A percentile compares a stretch with the other conserved stretches of the same genome.
These are phyloP conservation scores for Candida tropicalis DNA, from an alignment of 1,139 yeast genomes.

Conservation along the genomic window DNA sequence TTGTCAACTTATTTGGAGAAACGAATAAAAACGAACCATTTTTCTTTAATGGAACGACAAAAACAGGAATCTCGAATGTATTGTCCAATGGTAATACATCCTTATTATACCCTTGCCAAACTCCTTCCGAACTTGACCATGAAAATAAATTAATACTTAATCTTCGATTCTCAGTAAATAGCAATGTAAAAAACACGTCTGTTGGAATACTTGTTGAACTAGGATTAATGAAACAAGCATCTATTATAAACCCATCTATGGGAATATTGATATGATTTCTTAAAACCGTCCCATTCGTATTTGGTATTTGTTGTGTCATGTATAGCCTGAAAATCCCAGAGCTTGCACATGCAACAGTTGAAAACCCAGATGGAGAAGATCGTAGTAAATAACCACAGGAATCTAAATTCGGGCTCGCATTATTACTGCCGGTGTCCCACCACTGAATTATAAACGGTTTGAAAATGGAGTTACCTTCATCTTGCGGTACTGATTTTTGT, in stretches of 20 bases:
- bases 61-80: slow-evolving; percentile 42
- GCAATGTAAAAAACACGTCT: slow-evolving; percentile 38
- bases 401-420: slow-evolving; percentile 25
- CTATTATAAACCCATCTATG: slow-evolving; percentile 44
- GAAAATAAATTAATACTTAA: slow-evolving; percentile 40
- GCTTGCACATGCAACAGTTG: slow-evolving; percentile 43
- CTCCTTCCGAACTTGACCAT: slow-evolving; percentile 43
- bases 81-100: slow-evolving; percentile 38
- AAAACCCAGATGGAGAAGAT: slow-evolving; percentile 35
- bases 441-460: slow-evolving; percentile 55
- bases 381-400: slow-evolving; percentile 38
- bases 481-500: slow-evolving; percentile 7
- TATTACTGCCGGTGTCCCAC: slow-evolving; percentile 42
- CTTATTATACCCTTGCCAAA: slow-evolving; percentile 22
- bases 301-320: slow-evolving; percentile 35
- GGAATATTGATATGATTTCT: slow-evolving; percentile 43
- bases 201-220: slow-evolving; percentile 22
- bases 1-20: slow-evolving; percentile 25
- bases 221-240: slow-evolving; percentile 48
- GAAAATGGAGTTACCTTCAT: slow-evolving; percentile 22
- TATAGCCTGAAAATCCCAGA: slow-evolving; percentile 41
- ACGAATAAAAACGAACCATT: slow-evolving; percentile 41
- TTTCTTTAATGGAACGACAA: slow-evolving; percentile 37
- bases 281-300: slow-evolving; percentile 40
- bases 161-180: slow-evolving; percentile 40